Evolutionary conservation across 2,329 filamentous ascomycete species (phyloP), one percentile per base, ranked within the genome.

Genomic region (Clarireedia hainanense): DNA sequence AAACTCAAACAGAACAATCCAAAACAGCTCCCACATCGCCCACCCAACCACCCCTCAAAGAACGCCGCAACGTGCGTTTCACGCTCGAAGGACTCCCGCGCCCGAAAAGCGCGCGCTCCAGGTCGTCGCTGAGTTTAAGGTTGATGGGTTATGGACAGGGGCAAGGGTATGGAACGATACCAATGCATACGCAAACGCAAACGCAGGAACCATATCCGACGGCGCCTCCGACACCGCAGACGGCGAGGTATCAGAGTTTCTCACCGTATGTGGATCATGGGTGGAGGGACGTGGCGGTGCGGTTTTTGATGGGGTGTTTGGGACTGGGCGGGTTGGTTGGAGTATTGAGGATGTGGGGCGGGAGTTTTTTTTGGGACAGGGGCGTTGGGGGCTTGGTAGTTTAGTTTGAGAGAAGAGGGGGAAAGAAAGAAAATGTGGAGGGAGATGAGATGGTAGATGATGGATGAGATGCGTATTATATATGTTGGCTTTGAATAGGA

Each of bases 191-290:
- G n/a, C 23, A 30, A n/a, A 15, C 9, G n/a, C 43, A 20, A 20
- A 20, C 20, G 20, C 20, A 20, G 20, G 20, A 20, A 6, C 52
- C 52, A 5, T 42, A 54, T 48, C 36, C 46, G 4, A 49, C 23
- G 17, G 34, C 46, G 5, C 52, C 52, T 0, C 52, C 43, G 6
- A 54, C 52, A 4, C 52, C 52, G 9, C 17, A 49, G 14, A 54
- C 43, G n/a, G 52, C 52, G 14, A 45, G 52, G 3, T 54, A 54
- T 42, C 52, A 48, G 26, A 40, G 30, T 30, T 54, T 54, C 4
- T 39, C 43, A 7, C 52, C 52, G 3, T 54, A 40, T 49, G 52
- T 54, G 5, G 45, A 54, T 48, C 43, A 49, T 30, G 36, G 45
- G 2, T 54, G 52, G 52, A 48, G 5, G n/a, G 10, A 23, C 1